Evolutionary conservation across 495 filamentous ascomycete species (phyloP).

Genomic region (Thozetella sp.): DNA sequence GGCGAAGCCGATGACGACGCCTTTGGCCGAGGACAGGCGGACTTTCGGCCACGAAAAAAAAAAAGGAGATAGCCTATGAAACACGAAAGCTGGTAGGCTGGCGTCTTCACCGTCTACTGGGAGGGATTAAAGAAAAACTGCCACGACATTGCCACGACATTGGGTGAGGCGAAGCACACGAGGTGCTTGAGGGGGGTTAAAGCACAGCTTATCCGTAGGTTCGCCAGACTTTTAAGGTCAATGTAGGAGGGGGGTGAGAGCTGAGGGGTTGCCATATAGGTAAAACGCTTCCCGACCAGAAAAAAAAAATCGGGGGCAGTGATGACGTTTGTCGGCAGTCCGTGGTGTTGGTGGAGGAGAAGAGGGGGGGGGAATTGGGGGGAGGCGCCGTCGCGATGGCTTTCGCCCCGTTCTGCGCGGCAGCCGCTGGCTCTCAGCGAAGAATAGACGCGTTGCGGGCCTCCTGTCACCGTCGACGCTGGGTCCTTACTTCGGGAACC

Average conservation of each 20-base stretch:
- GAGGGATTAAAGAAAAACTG: too few species aligned
- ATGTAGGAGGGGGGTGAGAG: background rate
- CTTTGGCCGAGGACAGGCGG: background rate
- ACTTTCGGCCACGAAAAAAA: conserved; percentile 1
- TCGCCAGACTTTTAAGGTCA: too few species aligned
- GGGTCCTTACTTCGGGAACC: conserved; percentile 1
- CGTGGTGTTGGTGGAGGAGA: background rate
- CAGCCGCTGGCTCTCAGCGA: conserved; percentile 1
- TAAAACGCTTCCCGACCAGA: background rate
- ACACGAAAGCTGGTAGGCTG: background rate
- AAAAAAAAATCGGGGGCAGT: too few species aligned
- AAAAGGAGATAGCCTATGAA: background rate
- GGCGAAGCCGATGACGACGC: conserved; percentile 13
- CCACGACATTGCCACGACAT: background rate
- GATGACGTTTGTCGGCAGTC: conserved; percentile 1
- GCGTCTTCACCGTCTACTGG: too few species aligned
- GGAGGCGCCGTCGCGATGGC: background rate
- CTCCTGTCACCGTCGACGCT: background rate
- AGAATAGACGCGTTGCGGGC: conserved; percentile 2
- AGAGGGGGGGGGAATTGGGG: background rate
- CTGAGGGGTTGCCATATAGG: background rate
- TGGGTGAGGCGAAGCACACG: too few species aligned
- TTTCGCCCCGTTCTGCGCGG: conserved; percentile 3
- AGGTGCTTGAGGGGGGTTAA: too few species aligned
- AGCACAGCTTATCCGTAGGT: too few species aligned